Percentiles rank a stretch among this genome's conserved stretches.
These are phyloP conservation scores for Apophysomyces trapeziformis DNA, from an alignment of 371 early-diverging fungal species.

Conservation along the genomic window DNA sequence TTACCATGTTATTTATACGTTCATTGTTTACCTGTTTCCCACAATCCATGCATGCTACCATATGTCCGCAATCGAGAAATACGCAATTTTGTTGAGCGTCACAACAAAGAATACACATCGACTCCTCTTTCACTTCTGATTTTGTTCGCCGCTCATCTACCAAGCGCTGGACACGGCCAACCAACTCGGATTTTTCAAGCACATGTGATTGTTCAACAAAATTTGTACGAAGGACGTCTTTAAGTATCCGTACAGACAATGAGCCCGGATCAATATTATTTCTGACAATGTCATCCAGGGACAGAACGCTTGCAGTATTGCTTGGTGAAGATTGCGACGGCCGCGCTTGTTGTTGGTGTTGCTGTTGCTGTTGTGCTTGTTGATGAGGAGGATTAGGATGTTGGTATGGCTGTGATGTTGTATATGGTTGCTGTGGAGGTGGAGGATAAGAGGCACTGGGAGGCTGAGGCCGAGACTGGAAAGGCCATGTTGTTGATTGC, in stretches of 20 bases:
- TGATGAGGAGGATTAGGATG: conserved; percentile 5
- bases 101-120: conserved; percentile 61
- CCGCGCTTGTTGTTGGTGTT: background rate
- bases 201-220: conserved; percentile 54
- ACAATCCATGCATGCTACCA: conserved; percentile 67
- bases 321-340: conserved; percentile 20
- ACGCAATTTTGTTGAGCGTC: conserved; percentile 68
- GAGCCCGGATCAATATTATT: conserved; percentile 46
- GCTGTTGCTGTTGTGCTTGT: conserved; percentile 6
- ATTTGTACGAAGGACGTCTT: conserved; percentile 52
- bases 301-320: conserved; percentile 22
- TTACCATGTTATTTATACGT: background rate
- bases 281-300: conserved; percentile 37
- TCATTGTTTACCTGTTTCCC: conserved; percentile 48
- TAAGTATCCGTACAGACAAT: conserved; percentile 56
- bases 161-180: conserved; percentile 47
- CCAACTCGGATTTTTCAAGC: conserved; percentile 59
- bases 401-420: background rate
- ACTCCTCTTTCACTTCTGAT: conserved; percentile 38
- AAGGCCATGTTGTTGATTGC: background rate
- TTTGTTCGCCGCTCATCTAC: conserved; percentile 43
- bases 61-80: conserved; percentile 63
- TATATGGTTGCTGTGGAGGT: background rate
- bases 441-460: background rate
- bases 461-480: no score